These are phyloP conservation scores for Castanopsis chinensis DNA, from an alignment of 306 rosid genomes.

Conservation along the genomic window DNA sequence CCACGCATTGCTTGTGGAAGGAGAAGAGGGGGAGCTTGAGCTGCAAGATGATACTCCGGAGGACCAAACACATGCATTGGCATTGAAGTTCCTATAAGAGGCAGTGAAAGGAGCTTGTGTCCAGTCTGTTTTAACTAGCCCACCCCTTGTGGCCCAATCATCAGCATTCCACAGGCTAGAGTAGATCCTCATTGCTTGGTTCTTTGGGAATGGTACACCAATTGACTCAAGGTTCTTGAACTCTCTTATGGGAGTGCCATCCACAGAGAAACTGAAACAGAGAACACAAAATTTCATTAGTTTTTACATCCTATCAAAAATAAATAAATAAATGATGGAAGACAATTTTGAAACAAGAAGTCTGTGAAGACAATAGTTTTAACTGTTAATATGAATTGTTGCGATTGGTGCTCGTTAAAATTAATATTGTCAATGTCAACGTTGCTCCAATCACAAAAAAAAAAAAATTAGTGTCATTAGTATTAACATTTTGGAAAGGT, in stretches of 20 bases:
- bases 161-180: constrained; percentile 77
- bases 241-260: constrained; percentile 66
- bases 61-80: constrained; percentile 51
- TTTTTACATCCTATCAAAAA: too few species aligned
- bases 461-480: too few species aligned
- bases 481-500: too few species aligned
- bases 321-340: too few species aligned
- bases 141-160: constrained; percentile 91
- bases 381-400: too few species aligned
- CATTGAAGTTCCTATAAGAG: constrained; percentile 56
- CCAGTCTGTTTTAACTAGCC: constrained; percentile 71
- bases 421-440: too few species aligned
- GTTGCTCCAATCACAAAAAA: too few species aligned
- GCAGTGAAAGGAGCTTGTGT: constrained; percentile 57
- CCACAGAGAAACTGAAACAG: constrained; percentile 57
- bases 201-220: constrained; percentile 56
- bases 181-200: constrained; percentile 59
- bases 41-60: constrained; percentile 49
- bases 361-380: background rate
- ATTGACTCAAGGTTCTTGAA: constrained; percentile 62
- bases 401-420: background rate
- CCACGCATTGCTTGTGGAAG: constrained; percentile 31
- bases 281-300: background rate
- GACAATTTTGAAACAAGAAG: too few species aligned
- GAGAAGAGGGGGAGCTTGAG: constrained; percentile 17